Evolutionary conservation across 441 rosid genomes (phyloP).

Genomic region (Lagerstroemia fauriei): DNA sequence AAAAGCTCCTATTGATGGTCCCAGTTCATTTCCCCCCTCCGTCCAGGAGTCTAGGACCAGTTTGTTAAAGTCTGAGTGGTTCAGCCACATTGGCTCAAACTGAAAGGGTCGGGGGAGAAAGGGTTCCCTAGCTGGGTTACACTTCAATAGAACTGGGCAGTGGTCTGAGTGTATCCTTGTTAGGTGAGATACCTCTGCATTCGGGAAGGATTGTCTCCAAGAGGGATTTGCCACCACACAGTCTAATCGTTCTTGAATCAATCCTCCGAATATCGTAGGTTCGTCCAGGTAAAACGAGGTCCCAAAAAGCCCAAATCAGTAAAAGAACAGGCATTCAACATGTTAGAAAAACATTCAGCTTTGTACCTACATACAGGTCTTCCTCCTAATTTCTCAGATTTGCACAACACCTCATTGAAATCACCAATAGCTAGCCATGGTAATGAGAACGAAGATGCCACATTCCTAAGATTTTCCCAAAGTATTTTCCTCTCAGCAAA

Average conservation of each 20-base stretch:
- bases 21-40: background rate
- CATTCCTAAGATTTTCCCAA: background rate
- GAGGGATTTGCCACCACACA: background rate
- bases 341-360: no score
- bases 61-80: background rate
- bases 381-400: background rate
- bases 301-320: background rate
- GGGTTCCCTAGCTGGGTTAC: background rate
- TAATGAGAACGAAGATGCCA: background rate
- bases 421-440: background rate
- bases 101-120: background rate
- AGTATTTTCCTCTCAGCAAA: background rate
- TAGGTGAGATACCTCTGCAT: background rate
- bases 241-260: background rate
- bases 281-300: background rate
- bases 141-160: background rate
- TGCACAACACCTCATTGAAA: background rate
- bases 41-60: background rate
- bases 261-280: background rate
- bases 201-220: background rate
- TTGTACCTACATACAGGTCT: background rate
- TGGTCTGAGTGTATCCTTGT: background rate
- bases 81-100: background rate
- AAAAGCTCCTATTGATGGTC: no score
- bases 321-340: background rate